Evolutionary conservation across 768 basidiomycete species (phyloP).

Genomic region (Termitomyces sp.): DNA sequence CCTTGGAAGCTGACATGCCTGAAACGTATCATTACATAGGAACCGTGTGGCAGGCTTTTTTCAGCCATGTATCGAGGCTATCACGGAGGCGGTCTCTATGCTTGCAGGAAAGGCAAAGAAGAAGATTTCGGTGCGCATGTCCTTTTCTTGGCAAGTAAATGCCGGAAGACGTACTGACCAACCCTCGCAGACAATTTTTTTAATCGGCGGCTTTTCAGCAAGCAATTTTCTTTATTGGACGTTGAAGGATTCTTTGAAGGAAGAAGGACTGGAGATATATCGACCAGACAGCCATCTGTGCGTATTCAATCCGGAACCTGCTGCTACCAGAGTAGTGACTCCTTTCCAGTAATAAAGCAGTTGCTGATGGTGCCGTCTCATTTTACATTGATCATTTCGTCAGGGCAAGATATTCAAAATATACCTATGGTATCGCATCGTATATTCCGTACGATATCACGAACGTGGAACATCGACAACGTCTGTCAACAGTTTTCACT

Average conservation of each 20-base stretch:
- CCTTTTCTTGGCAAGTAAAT: not conserved
- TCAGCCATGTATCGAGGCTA: constrained; percentile 14
- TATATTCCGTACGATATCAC: constrained; percentile 6
- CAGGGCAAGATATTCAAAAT: constrained; percentile 30
- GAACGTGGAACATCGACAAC: constrained; percentile 14
- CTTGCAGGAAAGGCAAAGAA: constrained; percentile 1
- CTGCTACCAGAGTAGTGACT: not conserved
- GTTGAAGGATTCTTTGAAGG: constrained; percentile 18
- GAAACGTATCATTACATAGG: not conserved
- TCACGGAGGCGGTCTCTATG: constrained; percentile 7
- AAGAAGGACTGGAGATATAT: constrained; percentile 14
- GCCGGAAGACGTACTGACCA: not conserved
- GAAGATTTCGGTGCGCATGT: constrained; percentile 14
- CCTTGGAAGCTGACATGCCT: not conserved
- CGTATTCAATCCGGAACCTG: not conserved
- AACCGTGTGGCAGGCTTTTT: constrained; percentile 13
- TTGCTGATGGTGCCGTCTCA: constrained; percentile 38
- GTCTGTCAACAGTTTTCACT: not conserved
- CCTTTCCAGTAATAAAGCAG: constrained; percentile 36
- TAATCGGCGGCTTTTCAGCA: constrained; percentile 41
- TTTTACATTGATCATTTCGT: constrained; percentile 24
- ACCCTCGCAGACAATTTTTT: constrained; percentile 27
- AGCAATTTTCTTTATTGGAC: constrained; percentile 36
- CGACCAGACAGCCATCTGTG: constrained; percentile 17
- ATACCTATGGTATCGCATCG: constrained; percentile 28